Base-by-base conservation (phyloP, 176 grass and related monocot species). In the Avena sativa region DNA sequence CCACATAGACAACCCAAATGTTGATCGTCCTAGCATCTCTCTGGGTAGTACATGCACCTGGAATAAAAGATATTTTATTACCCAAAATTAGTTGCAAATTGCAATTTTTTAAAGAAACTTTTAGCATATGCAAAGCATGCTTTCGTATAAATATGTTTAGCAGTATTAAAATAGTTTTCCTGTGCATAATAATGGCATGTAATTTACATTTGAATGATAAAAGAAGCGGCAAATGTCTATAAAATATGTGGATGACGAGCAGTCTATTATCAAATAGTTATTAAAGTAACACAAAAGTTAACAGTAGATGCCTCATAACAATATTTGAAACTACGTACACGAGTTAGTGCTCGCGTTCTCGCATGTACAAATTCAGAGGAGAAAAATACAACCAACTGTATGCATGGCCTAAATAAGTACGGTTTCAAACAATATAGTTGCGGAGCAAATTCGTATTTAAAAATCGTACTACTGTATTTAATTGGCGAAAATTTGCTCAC, bases 21-120 rank as follows among this genome's bases (percentile, higher is more conserved):
- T 98, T 17, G 96, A 98, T 52, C 73, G 3, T 2, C 96, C 90
- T 63, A 98, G 61, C 40, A 98, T 90, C 52, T 98, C 92, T 30
- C 90, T 92, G 9, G 96, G 96, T 4, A 98, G 82, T 21, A 98
- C 87, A 79, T 98, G 96, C 60, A 96, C 85, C 96, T 98, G 68
- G 86, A 85, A 40, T 52, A 67, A 47, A 59, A 88, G 82, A 25
- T 65, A 87, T 13, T 63, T 20, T 8, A 59, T 74, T 2, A 1
- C 3, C 12, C 43, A 26, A 79, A 20, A 75, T 56, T 25, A 80
- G 20, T 80, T 58, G 67, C 38, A 81, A 64, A 53, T 88, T 81
- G 61, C n/a, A 85, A 8, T 61, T 44, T 62, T 76, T 68, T 74
- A 49, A 21, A 67, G 0, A 75, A 61, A 44, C 6, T 43, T 6